Percentiles rank a stretch among this genome's conserved stretches.
These are phyloP conservation scores for Didymella sp. DNA, from an alignment of 2,329 filamentous ascomycete species.

Conservation along the genomic window DNA sequence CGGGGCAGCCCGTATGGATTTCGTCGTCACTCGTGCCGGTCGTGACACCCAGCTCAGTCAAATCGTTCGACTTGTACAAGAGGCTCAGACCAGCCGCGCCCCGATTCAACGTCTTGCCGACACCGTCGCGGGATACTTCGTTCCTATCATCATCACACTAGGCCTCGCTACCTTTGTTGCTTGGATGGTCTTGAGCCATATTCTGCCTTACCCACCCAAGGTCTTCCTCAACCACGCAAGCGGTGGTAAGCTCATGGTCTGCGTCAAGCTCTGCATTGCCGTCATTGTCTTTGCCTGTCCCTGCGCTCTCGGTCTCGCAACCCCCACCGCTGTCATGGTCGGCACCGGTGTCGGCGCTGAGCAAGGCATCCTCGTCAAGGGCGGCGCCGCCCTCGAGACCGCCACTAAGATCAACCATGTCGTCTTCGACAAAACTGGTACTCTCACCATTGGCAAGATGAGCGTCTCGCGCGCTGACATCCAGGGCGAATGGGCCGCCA, in stretches of 20 bases:
- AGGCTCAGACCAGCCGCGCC: slow-evolving; percentile 91
- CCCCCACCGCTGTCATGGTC: slow-evolving; percentile 98
- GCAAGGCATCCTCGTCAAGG: slow-evolving; percentile 97
- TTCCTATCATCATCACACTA: slow-evolving; percentile 84
- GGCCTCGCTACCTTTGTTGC: slow-evolving; percentile 83
- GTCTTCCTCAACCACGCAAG: slow-evolving; percentile 83
- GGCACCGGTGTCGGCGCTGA: slow-evolving; percentile 96
- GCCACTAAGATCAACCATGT: slow-evolving; percentile 90
- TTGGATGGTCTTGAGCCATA: slow-evolving; percentile 95
- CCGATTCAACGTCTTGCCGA: slow-evolving; percentile 95
- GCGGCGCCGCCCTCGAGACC: slow-evolving; percentile 87
- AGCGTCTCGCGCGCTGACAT: slow-evolving; percentile 78
- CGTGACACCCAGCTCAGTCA: slow-evolving; percentile 96
- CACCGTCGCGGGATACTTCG: slow-evolving; percentile 89
- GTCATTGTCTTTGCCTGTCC: slow-evolving; percentile 98
- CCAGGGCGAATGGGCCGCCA: slow-evolving; percentile 71
- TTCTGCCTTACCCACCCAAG: slow-evolving; percentile 80
- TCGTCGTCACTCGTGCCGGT: slow-evolving; percentile 88
- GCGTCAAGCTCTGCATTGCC: slow-evolving; percentile 95
- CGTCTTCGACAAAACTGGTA: slow-evolving; percentile 95
- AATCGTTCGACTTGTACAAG: slow-evolving; percentile 97
- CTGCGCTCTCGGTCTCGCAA: slow-evolving; percentile 93
- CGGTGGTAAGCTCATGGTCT: slow-evolving; percentile 95
- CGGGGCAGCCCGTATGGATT: slow-evolving; percentile 87
- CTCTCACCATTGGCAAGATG: slow-evolving; percentile 94